Evolutionary conservation across 2,329 filamentous ascomycete genomes (phyloP), one percentile per base, ranked within the genome.

Genomic region (Diplodia sapinea): DNA sequence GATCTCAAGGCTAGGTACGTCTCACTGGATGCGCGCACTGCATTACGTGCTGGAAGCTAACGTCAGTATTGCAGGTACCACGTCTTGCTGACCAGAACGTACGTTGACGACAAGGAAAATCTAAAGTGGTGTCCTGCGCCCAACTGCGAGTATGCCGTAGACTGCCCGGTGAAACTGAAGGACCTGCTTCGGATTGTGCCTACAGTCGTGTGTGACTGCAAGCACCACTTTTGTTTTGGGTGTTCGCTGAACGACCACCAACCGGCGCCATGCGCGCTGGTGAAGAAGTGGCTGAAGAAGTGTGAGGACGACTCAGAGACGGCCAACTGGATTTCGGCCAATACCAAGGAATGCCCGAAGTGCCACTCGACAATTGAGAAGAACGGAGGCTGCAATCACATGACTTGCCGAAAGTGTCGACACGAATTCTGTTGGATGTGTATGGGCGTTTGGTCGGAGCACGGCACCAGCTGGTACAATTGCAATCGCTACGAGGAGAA

Each of bases 351-450:
- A 78, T 99, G 95, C 71, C 94, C 95, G 0, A 95, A 91, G 77
- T 99, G 95, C 79, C 89, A 92, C 73, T 98, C 94, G 2, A 99
- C 95, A 0, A 99, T 99, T 54, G 95, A 99, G 81, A 99, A 99
- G 87, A 99, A 99, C 72, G 94, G 94, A 64, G 94, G 94, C 3
- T 97, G 94, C 82, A 97, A 97, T 81, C 94, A 97, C 79, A 97
- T 97, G 94, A 97, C 94, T 0, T 97, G 94, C 78, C 86, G 94
- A 67, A 97, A 97, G 79, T 97, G 94, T 82, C 93, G 93, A 75
- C 90, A 97, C 76, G 94, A 97, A 76, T 97, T 99, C 76, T 99
- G 95, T 82, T 99, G 95, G 95, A 98, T 99, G 91, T 99, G 95
- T 76, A 99, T 99, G 95, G 95, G 95, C 0, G 84, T 97, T 0